Evolutionary conservation across 352 stramenopile species (phyloP).

Genomic region (Globisporangium irregulare): DNA sequence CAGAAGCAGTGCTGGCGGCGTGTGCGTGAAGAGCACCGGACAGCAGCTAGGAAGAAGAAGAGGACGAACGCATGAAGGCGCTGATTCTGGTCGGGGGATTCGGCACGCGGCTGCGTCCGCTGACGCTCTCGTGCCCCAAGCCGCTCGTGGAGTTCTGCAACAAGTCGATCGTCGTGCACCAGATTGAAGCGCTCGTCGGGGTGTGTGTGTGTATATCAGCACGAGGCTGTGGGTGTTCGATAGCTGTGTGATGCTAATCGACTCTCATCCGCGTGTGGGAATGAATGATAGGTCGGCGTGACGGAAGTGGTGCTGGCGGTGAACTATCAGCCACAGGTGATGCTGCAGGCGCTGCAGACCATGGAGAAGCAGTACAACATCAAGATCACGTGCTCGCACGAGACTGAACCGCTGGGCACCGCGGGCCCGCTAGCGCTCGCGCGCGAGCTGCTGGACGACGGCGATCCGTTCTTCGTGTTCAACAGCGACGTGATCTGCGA

Average conservation of each 20-base stretch:
- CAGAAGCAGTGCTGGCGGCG: not conserved
- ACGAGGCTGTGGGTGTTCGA: not conserved
- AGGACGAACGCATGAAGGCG: slow-evolving; percentile 75
- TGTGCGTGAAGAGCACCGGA: not conserved
- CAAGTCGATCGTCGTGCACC: slow-evolving; percentile 88
- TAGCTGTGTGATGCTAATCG: not conserved
- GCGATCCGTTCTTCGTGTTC: slow-evolving; percentile 90
- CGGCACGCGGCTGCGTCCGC: slow-evolving; percentile 85
- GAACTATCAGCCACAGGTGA: slow-evolving; percentile 90
- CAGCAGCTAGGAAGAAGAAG: not conserved
- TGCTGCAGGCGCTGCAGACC: slow-evolving; percentile 71
- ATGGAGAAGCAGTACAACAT: slow-evolving; percentile 89
- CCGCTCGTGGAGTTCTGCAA: slow-evolving; percentile 91
- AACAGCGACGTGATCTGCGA: slow-evolving; percentile 90
- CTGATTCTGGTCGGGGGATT: slow-evolving; percentile 90
- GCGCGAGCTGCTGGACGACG: slow-evolving; percentile 77
- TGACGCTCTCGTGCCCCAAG: slow-evolving; percentile 89
- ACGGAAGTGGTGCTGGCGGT: slow-evolving; percentile 87
- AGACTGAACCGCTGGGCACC: slow-evolving; percentile 82
- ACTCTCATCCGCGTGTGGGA: not conserved
- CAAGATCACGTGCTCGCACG: slow-evolving; percentile 88
- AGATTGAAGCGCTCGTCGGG: slow-evolving; percentile 85
- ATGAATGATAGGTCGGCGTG: slow-evolving; percentile 63
- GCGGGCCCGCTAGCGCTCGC: slow-evolving; percentile 80
- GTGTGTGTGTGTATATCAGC: slow-evolving; percentile 23